Evolutionary conservation across 2,329 filamentous ascomycete genomes (phyloP).

Genomic region (Fonsecaea nubica): DNA sequence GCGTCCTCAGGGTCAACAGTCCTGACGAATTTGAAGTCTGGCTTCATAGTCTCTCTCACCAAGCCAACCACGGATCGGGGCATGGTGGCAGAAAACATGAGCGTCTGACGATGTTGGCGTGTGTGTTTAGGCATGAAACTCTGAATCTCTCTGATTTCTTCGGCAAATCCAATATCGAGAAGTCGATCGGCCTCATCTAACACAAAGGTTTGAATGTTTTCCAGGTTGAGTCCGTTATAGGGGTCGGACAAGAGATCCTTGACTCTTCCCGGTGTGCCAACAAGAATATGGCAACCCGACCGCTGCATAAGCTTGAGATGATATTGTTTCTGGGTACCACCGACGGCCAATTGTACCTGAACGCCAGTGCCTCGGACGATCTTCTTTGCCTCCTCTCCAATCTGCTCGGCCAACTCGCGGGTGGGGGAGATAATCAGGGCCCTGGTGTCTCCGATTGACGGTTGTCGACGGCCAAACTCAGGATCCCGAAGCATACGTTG

Average conservation of each 20-base stretch:
- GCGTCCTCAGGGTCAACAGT: conserved; percentile 83
- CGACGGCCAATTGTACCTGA: conserved; percentile 79
- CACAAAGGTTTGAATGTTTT: conserved; percentile 57
- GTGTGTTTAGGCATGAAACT: conserved; percentile 58
- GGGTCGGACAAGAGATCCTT: conserved; percentile 56
- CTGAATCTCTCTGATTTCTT: conserved; percentile 60
- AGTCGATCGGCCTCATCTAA: conserved; percentile 70
- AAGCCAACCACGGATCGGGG: conserved; percentile 80
- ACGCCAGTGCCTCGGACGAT: conserved; percentile 71
- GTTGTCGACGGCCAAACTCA: conserved; percentile 42
- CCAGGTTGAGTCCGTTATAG: conserved; percentile 51
- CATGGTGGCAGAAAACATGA: conserved; percentile 95
- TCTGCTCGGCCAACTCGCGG: conserved; percentile 58
- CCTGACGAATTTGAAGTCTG: conserved; percentile 85
- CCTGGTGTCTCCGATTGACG: conserved; percentile 31
- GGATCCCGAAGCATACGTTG: conserved; percentile 52
- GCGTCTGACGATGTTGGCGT: conserved; percentile 75
- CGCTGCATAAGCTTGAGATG: conserved; percentile 72
- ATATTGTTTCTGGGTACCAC: conserved; percentile 77
- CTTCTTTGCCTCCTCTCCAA: conserved; percentile 56
- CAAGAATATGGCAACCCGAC: conserved; percentile 56
- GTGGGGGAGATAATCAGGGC: conserved; percentile 53
- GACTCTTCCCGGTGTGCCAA: conserved; percentile 57
- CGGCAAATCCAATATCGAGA: conserved; percentile 66
- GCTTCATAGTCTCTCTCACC: conserved; percentile 78